These are phyloP conservation scores for Aspergillus pseudoglaucus DNA, from an alignment of 2,329 filamentous ascomycete genomes.

Conservation along the genomic window DNA sequence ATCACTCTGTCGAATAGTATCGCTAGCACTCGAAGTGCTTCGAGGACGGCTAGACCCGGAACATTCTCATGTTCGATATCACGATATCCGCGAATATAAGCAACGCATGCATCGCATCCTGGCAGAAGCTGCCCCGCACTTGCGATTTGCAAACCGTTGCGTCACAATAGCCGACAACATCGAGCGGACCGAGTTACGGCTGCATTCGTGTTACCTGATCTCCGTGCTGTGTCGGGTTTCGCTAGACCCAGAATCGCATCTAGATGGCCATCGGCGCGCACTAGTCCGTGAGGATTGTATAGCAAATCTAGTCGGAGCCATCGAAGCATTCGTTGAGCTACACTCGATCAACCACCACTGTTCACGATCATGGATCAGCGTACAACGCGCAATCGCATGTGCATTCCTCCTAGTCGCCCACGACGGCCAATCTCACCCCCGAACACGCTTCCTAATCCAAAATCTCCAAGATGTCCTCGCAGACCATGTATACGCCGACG, in stretches of 20 bases:
- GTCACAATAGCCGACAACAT: slow-evolving; percentile 42
- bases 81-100: slow-evolving; percentile 49
- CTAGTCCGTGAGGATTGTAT: slow-evolving; percentile 47
- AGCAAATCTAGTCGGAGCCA: slow-evolving; percentile 45
- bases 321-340: slow-evolving; percentile 53
- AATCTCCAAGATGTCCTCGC: slow-evolving; percentile 23
- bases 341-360: slow-evolving; percentile 30
- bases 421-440: slow-evolving; percentile 16
- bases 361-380: slow-evolving; percentile 37
- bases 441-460: slow-evolving; percentile 23
- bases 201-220: slow-evolving; percentile 56
- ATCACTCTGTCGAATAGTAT: slow-evolving; percentile 49
- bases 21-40: slow-evolving; percentile 48
- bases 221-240: slow-evolving; percentile 54
- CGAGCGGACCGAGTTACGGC: slow-evolving; percentile 52
- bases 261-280: slow-evolving; percentile 31
- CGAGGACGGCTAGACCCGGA: slow-evolving; percentile 46
- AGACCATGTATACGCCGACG: slow-evolving; percentile 26
- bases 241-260: slow-evolving; percentile 36
- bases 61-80: slow-evolving; percentile 43
- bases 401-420: slow-evolving; percentile 33
- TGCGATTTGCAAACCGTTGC: slow-evolving; percentile 44
- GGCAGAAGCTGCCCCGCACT: slow-evolving; percentile 50
- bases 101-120: slow-evolving; percentile 51
- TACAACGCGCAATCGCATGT: slow-evolving; percentile 36